Evolutionary conservation across 345 rosid species (phyloP).

Genomic region (Citrus australasica): DNA sequence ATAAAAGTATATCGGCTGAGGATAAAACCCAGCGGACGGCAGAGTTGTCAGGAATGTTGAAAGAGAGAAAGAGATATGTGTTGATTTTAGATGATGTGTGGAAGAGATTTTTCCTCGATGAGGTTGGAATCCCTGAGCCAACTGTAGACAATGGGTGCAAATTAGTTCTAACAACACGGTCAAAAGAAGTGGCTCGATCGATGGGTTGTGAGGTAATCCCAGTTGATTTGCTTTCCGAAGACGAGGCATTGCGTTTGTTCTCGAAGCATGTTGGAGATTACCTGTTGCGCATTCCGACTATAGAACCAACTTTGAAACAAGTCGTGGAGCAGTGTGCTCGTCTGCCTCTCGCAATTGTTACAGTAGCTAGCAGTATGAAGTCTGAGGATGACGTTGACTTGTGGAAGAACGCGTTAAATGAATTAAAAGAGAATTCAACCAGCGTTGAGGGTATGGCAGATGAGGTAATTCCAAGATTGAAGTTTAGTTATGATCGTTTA

Average conservation of each 20-base stretch:
- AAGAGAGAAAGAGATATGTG: background rate
- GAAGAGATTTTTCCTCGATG: background rate
- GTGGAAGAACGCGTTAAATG: slow-evolving; percentile 9
- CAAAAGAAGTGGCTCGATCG: no score
- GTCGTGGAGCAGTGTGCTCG: slow-evolving; percentile 2
- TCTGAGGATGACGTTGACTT: background rate
- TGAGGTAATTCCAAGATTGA: no score
- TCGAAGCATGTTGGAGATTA: background rate
- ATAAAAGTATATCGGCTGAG: background rate
- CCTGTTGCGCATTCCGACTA: background rate
- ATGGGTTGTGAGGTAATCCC: background rate
- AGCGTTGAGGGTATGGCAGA: background rate
- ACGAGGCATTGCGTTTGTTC: background rate
- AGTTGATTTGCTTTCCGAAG: background rate
- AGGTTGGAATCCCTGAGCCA: slow-evolving; percentile 14
- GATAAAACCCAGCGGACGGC: slow-evolving; percentile 11
- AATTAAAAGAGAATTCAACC: background rate
- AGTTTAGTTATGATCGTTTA: background rate
- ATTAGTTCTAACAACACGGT: no score
- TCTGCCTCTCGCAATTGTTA: slow-evolving; percentile 10
- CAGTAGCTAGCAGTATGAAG: background rate
- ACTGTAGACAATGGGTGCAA: background rate
- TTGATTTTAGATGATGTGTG: slow-evolving; percentile 28
- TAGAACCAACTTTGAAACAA: background rate
- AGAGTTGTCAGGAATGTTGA: background rate